A percentile compares a stretch with the other conserved stretches of the same genome.
These are phyloP conservation scores for Daedalea quercina DNA, from an alignment of 768 basidiomycete species.

Conservation along the genomic window DNA sequence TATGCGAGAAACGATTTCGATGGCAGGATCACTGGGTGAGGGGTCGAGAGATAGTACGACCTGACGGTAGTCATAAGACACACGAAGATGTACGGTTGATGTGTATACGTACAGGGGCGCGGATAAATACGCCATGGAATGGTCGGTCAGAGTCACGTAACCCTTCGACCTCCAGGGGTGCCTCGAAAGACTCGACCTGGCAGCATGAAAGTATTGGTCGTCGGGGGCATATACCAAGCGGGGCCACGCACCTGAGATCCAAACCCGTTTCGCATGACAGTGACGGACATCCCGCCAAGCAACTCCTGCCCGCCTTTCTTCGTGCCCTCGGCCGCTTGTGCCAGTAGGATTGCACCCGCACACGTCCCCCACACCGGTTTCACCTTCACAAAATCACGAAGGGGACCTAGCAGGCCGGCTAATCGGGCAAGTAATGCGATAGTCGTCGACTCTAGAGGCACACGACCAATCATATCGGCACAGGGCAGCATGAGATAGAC, in stretches of 20 bases:
- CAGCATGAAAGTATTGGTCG: background rate
- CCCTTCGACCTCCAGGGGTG: conserved; percentile 55
- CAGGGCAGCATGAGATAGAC: background rate
- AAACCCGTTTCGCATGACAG: conserved; percentile 85
- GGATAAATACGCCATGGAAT: conserved; percentile 87
- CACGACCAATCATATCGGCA: background rate
- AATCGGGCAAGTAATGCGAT: conserved; percentile 73
- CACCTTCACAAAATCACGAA: conserved; percentile 59
- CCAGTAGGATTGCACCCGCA: conserved; percentile 88
- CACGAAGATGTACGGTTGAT: background rate
- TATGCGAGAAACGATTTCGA: conserved; percentile 67
- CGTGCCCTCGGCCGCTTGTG: conserved; percentile 63
- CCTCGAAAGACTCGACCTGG: conserved; percentile 90
- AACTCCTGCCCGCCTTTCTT: conserved; percentile 89
- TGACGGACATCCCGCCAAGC: conserved; percentile 72
- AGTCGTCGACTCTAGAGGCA: conserved; percentile 74
- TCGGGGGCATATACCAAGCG: too few relatives aligned
- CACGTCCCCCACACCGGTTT: conserved; percentile 95
- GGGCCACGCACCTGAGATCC: conserved; percentile 70
- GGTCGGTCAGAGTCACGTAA: conserved; percentile 52
- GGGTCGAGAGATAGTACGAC: conserved; percentile 53
- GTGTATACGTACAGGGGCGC: conserved; percentile 65
- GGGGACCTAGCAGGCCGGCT: conserved; percentile 73
- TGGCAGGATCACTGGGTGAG: conserved; percentile 42
- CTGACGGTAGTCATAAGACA: conserved; percentile 28